phyloP scores from a whole-genome alignment of 2,329 filamentous ascomycete species.

The Arthrobotrys musiformis region DNA sequence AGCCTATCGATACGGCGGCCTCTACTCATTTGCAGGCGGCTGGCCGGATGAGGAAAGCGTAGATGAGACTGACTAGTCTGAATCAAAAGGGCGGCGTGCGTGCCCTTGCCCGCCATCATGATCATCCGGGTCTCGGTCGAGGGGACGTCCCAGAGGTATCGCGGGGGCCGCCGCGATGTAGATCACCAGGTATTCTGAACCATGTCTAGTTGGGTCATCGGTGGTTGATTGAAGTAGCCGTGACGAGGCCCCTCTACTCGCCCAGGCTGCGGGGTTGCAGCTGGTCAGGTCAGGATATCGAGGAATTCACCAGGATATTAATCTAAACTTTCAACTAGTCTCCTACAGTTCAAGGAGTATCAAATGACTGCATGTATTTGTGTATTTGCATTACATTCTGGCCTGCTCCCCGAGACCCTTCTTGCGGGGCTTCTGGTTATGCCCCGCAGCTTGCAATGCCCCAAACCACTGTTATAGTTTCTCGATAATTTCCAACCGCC shows the following conservation, averaged over 20 bases:
- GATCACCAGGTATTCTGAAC: not conserved
- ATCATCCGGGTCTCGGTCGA: not conserved
- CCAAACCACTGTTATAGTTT: not conserved
- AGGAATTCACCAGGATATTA: not conserved
- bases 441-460: not conserved
- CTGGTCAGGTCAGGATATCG: not conserved
- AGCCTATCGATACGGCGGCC: slow-evolving; percentile 7
- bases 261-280: not conserved
- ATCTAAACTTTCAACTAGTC: not conserved
- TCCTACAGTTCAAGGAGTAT: not conserved
- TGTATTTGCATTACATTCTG: not conserved
- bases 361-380: not conserved
- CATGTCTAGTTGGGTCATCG: not conserved
- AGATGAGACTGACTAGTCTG: not conserved
- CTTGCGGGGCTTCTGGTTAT: not conserved
- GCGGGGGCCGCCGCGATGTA: not conserved
- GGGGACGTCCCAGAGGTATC: not conserved
- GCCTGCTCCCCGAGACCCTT: not conserved
- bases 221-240: not conserved
- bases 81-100: not conserved
- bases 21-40: not conserved
- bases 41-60: not conserved
- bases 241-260: not conserved
- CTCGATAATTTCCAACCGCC: slow-evolving; percentile 1
- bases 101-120: not conserved